These are phyloP conservation scores for Coemansia sp. DNA, from an alignment of 192 early-diverging fungal species.

Conservation along the genomic window DNA sequence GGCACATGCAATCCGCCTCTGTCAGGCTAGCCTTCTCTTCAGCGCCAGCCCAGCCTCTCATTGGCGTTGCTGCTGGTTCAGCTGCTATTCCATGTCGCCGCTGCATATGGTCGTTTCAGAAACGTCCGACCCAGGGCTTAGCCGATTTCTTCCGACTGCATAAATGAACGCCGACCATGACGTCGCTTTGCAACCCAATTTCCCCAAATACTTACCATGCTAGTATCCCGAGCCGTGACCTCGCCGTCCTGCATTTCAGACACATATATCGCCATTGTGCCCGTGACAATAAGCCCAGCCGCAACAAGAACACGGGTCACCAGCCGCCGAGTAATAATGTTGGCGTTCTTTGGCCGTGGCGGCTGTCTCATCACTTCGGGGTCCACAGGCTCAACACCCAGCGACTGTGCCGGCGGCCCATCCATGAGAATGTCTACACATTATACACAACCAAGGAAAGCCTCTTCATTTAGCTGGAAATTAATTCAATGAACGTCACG, in stretches of 20 bases:
- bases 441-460: neutral
- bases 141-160: neutral
- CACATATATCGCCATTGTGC: constrained; percentile 80
- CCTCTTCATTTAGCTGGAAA: no score
- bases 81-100: no score
- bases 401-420: constrained; percentile 95
- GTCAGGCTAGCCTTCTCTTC: no score
- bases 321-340: constrained; percentile 73
- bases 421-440: constrained; percentile 92
- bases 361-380: constrained; percentile 86
- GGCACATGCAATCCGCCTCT: no score
- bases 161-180: no score
- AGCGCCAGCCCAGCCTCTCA: no score
- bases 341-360: constrained; percentile 71
- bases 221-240: constrained; percentile 72
- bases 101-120: no score
- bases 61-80: no score
- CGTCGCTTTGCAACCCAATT: neutral
- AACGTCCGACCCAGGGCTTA: no score
- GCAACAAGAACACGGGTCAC: constrained; percentile 73
- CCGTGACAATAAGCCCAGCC: constrained; percentile 75
- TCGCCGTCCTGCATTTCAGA: constrained; percentile 72
- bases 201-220: constrained; percentile 68
- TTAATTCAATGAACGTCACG: no score
- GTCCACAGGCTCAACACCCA: constrained; percentile 94